phyloP scores from a whole-genome alignment of 768 basidiomycete species.

The Hypsizygus marmoreus region DNA sequence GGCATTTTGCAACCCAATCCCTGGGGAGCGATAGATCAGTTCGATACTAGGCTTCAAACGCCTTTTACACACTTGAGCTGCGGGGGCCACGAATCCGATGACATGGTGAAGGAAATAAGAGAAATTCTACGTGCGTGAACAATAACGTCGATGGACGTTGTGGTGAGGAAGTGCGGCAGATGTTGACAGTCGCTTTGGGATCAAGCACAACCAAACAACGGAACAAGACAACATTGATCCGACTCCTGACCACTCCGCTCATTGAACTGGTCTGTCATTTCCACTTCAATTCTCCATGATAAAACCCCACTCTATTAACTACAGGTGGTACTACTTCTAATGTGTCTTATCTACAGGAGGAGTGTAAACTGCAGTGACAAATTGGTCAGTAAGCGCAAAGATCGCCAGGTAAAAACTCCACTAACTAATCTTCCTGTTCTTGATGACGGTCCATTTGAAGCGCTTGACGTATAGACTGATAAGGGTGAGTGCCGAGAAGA shows the following conservation, averaged over 20 bases:
- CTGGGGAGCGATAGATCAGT: slow-evolving; percentile 43
- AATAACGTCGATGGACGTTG: background rate
- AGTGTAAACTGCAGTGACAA: slow-evolving; percentile 50
- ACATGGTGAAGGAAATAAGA: slow-evolving; percentile 44
- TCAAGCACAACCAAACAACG: slow-evolving; percentile 8
- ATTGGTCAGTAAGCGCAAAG: slow-evolving; percentile 3
- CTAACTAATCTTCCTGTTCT: slow-evolving; percentile 91
- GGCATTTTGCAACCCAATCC: slow-evolving; percentile 93
- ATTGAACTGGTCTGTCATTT: no score
- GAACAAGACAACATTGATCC: background rate
- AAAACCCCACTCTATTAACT: slow-evolving; percentile 9
- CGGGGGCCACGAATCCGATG: slow-evolving; percentile 79
- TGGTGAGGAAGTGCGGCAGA: background rate
- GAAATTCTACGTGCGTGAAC: background rate
- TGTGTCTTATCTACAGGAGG: slow-evolving; percentile 60
- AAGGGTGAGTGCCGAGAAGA: slow-evolving; percentile 83
- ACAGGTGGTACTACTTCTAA: slow-evolving; percentile 37
- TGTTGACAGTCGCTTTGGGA: background rate
- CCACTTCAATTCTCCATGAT: no score
- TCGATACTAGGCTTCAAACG: slow-evolving; percentile 1
- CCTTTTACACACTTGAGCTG: slow-evolving; percentile 62
- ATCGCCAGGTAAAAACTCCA: slow-evolving; percentile 16
- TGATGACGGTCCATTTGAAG: slow-evolving; percentile 92
- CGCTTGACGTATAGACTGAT: slow-evolving; percentile 89
- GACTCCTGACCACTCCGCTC: no score